Percentiles rank a stretch among this genome's conserved stretches.
These are phyloP conservation scores for Hygrocybe punicea DNA, from an alignment of 768 basidiomycete species.

Conservation along the genomic window DNA sequence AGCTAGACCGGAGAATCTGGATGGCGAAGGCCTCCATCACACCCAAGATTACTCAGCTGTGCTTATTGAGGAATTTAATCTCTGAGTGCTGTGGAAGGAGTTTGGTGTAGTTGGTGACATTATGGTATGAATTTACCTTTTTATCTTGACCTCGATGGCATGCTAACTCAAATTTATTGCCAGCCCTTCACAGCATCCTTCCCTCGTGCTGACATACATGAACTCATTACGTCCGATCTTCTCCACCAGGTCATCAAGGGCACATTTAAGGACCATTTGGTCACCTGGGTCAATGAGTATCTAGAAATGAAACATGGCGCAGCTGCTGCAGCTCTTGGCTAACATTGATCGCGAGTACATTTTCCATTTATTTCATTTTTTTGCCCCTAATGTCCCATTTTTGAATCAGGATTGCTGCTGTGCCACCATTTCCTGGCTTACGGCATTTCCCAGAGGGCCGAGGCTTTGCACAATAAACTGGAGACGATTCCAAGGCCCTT, in stretches of 20 bases:
- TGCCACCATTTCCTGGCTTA: conserved; percentile 4
- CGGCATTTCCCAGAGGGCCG: conserved; percentile 10
- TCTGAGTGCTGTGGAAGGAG: conserved; percentile 25
- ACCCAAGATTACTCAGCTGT: conserved; percentile 18
- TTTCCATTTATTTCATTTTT: not conserved
- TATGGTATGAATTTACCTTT: conserved; percentile 18
- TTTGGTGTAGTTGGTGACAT: conserved; percentile 34
- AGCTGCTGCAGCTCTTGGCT: conserved; percentile 20
- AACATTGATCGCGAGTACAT: conserved; percentile 27
- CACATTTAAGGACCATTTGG: conserved; percentile 39
- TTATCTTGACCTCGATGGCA: not conserved
- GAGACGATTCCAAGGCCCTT: conserved; percentile 11
- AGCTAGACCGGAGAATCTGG: conserved; percentile 21
- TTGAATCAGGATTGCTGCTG: conserved; percentile 1
- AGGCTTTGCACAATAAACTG: conserved; percentile 10
- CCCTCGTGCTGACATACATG: conserved; percentile 36
- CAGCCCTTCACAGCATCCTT: conserved; percentile 17
- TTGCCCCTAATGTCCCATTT: not conserved
- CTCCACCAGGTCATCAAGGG: conserved; percentile 39
- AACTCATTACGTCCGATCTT: conserved; percentile 30
- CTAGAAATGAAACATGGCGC: conserved; percentile 16
- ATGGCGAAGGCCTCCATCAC: conserved; percentile 18
- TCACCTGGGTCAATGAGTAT: conserved; percentile 32
- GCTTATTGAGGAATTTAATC: conserved; percentile 17
- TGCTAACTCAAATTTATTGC: not conserved